Evolutionary conservation across 805 yeast genomes (phyloP).

Genomic region (Candida germanica): DNA sequence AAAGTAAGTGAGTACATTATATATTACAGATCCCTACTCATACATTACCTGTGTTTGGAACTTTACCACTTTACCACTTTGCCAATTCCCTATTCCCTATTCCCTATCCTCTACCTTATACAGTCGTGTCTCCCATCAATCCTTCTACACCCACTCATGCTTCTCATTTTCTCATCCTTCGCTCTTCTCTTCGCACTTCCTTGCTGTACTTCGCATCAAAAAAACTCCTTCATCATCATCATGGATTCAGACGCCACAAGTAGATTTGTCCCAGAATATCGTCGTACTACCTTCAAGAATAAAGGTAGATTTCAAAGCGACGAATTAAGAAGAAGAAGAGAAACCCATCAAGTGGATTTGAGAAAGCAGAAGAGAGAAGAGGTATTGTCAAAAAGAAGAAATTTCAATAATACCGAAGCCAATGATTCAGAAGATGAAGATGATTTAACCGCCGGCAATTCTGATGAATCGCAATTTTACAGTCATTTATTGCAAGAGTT

Average conservation of each 20-base stretch:
- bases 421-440: conserved; percentile 45
- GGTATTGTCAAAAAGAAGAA: conserved; percentile 89
- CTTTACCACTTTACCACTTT: too few relatives aligned
- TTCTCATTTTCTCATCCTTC: too few relatives aligned
- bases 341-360: conserved; percentile 93
- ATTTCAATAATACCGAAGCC: conserved; percentile 45
- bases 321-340: conserved; percentile 96
- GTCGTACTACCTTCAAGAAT: conserved; percentile 94
- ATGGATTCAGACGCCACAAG: conserved; percentile 78
- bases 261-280: conserved; percentile 94
- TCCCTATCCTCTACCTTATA: too few relatives aligned
- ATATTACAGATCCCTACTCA: too few relatives aligned
- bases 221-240: conserved; percentile 7
- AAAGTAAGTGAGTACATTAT: too few relatives aligned
- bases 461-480: conserved; percentile 43
- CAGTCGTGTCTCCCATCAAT: too few relatives aligned
- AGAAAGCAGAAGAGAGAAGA: conserved; percentile 97
- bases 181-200: too few relatives aligned
- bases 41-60: too few relatives aligned
- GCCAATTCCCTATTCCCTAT: too few relatives aligned
- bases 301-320: conserved; percentile 91
- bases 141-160: too few relatives aligned
- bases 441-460: conserved; percentile 20
- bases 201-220: too few relatives aligned
- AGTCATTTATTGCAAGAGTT: conserved; percentile 54